Percentiles rank a stretch among this genome's conserved stretches.
phyloP scores from a whole-genome alignment of 345 rosid genomes.

The Syzygium oleosum region DNA sequence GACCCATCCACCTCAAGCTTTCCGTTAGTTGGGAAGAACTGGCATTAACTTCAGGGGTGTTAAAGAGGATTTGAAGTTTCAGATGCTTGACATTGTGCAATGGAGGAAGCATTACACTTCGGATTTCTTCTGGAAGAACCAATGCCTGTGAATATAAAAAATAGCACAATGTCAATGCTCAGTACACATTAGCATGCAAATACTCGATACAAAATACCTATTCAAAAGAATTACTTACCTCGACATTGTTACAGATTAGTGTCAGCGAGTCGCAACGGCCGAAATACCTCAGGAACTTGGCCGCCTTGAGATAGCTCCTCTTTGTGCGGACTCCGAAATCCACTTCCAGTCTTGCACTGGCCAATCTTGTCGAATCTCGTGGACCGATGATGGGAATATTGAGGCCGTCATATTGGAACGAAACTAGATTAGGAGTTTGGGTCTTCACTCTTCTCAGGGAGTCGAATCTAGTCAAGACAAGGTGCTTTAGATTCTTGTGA shows the following conservation, averaged over 20 bases:
- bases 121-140: not conserved
- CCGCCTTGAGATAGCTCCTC: not conserved
- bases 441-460: not conserved
- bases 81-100: not conserved
- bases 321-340: not conserved
- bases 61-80: not conserved
- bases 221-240: not conserved
- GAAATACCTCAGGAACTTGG: not conserved
- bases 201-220: not conserved
- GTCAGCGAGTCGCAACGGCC: not conserved
- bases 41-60: not conserved
- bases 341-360: not conserved
- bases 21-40: not conserved
- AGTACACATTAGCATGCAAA: not conserved
- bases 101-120: not conserved
- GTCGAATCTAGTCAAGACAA: not conserved
- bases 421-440: not conserved
- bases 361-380: not conserved
- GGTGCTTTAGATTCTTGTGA: not conserved
- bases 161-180: not conserved
- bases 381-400: not conserved
- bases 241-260: not conserved
- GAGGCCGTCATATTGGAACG: not conserved
- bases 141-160: not conserved
- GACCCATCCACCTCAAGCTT: not conserved